phyloP scores from a whole-genome alignment of 2,329 filamentous ascomycete species.

The Ophiobolus disseminans region DNA sequence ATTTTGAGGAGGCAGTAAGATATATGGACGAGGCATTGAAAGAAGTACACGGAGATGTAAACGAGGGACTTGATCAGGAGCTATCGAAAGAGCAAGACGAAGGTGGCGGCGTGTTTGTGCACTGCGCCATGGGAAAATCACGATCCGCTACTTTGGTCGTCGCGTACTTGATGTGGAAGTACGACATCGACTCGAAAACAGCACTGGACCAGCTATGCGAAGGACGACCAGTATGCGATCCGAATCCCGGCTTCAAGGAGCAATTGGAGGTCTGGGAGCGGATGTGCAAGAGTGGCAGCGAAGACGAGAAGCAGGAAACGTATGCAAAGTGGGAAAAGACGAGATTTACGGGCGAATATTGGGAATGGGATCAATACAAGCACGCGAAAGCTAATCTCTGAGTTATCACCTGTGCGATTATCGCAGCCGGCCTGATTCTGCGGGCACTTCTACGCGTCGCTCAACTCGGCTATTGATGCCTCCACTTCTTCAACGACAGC shows the following conservation, averaged over 20 bases:
- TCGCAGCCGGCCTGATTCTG: too few relatives aligned
- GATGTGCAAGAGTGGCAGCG: conserved; percentile 32
- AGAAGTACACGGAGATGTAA: not conserved
- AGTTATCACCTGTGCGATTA: too few relatives aligned
- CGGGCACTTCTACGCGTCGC: too few relatives aligned
- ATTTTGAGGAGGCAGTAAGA: conserved; percentile 26
- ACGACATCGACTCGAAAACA: conserved; percentile 18
- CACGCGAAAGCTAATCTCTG: conserved; percentile 16
- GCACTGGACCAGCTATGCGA: conserved; percentile 40
- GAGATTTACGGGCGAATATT: conserved; percentile 44
- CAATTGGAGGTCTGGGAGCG: conserved; percentile 37
- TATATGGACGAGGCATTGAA: conserved; percentile 37
- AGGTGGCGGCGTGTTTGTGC: conserved; percentile 39
- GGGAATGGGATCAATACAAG: conserved; percentile 45
- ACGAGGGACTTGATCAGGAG: not conserved
- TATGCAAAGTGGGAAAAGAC: conserved; percentile 45
- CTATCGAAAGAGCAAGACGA: not conserved
- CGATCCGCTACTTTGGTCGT: conserved; percentile 41
- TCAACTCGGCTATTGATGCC: too few relatives aligned
- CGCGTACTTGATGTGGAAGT: conserved; percentile 44
- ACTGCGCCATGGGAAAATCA: conserved; percentile 47
- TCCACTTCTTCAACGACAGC: too few relatives aligned
- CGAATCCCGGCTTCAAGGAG: conserved; percentile 45
- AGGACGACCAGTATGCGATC: conserved; percentile 44
- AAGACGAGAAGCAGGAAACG: conserved; percentile 28